phyloP scores from a whole-genome alignment of 129 eudicot genomes.

The Mikania micrantha region DNA sequence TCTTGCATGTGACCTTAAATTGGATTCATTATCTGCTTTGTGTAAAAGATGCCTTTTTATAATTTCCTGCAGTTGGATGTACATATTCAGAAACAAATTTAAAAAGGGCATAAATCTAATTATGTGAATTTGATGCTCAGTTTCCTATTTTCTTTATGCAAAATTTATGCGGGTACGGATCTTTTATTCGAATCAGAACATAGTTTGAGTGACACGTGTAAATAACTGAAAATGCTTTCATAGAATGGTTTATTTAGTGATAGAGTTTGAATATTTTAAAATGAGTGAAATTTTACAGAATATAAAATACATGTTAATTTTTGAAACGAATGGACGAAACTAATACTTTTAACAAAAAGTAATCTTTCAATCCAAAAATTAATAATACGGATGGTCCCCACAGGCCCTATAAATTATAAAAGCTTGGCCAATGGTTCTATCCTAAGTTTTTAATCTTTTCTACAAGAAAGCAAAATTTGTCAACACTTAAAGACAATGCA shows the following conservation, averaged over 20 bases:
- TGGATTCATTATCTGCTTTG: constrained; percentile 37
- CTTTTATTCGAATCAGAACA: not conserved
- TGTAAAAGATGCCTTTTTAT: constrained; percentile 35
- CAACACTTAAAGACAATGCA: not conserved
- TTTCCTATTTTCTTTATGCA: constrained; percentile 6
- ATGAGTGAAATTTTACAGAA: too few species aligned
- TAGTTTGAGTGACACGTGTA: not conserved
- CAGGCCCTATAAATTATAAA: too few species aligned
- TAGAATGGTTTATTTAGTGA: not conserved
- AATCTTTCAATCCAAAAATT: too few species aligned
- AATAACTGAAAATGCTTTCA: not conserved
- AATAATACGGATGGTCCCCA: too few species aligned
- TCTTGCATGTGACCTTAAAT: constrained; percentile 29
- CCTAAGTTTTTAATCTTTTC: not conserved
- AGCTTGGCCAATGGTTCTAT: too few species aligned
- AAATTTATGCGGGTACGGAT: not conserved
- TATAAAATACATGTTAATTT: too few species aligned
- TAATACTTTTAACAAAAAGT: too few species aligned
- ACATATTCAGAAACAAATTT: constrained; percentile 22
- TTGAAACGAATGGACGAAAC: too few species aligned
- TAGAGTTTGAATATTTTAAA: too few species aligned
- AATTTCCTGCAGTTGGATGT: constrained; percentile 6
- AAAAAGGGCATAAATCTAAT: constrained; percentile 22
- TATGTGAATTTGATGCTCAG: constrained; percentile 22
- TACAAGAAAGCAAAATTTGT: not conserved